These are phyloP conservation scores for Russula sp. DNA, from an alignment of 768 basidiomycete genomes.

Conservation along the genomic window DNA sequence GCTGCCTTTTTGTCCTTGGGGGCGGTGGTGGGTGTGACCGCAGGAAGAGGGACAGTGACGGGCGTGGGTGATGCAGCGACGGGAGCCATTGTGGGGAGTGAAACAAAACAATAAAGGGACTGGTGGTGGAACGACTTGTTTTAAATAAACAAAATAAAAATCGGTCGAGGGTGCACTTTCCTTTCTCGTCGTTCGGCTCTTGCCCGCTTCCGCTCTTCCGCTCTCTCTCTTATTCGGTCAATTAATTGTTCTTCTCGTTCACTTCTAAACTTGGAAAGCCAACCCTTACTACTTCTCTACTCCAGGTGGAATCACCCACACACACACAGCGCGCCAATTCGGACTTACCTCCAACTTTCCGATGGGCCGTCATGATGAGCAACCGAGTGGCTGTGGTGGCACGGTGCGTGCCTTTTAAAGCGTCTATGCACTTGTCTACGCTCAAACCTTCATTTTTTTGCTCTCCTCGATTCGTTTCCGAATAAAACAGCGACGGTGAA, in stretches of 20 bases:
- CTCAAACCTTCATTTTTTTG: neutral
- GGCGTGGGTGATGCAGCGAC: slow-evolving; percentile 18
- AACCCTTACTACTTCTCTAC: too few species aligned
- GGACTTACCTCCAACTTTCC: neutral
- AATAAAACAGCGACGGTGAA: neutral
- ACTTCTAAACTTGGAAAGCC: neutral
- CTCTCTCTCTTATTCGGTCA: neutral
- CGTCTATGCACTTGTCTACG: too few species aligned
- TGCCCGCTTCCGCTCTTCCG: neutral
- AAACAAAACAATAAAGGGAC: neutral
- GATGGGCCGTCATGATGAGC: neutral
- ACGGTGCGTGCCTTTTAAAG: too few species aligned
- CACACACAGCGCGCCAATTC: neutral
- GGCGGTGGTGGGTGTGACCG: slow-evolving; percentile 33
- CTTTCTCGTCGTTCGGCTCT: slow-evolving; percentile 1
- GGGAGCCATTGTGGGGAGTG: slow-evolving; percentile 16
- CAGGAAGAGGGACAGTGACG: neutral
- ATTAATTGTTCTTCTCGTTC: neutral
- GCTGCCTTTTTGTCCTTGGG: slow-evolving; percentile 24
- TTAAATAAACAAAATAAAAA: slow-evolving; percentile 1
- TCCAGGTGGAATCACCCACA: neutral
- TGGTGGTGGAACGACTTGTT: neutral
- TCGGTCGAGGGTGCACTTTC: neutral
- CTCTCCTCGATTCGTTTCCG: neutral
- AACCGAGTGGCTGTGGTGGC: neutral